Conservation (phyloP, 495 filamentous ascomycete species). For the Friedmanniomyces simplex region DNA sequence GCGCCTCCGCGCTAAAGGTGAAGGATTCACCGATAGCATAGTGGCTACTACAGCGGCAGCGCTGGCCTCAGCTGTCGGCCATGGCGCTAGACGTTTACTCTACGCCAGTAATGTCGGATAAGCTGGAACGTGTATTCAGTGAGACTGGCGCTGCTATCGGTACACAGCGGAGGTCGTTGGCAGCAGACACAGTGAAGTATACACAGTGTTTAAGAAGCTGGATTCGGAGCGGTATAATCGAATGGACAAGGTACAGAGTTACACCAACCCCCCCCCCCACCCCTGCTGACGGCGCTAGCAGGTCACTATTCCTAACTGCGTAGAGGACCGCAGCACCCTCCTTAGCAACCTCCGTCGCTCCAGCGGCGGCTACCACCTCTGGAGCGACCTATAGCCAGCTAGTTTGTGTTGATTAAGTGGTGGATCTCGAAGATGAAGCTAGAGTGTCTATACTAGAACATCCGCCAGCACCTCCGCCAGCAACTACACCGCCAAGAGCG, state of each 20-base stretch:
- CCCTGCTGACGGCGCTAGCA: background rate
- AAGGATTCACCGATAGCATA: background rate
- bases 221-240: background rate
- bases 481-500: too few relatives aligned
- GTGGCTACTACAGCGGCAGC: background rate
- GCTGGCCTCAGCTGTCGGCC: background rate
- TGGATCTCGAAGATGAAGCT: background rate
- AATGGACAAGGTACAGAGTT: background rate
- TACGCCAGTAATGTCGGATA: too few relatives aligned
- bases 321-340: background rate
- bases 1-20: background rate
- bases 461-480: too few relatives aligned
- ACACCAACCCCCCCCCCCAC: background rate
- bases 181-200: background rate
- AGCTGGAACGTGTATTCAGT: slow-evolving; percentile 7
- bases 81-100: slow-evolving; percentile 7
- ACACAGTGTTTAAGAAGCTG: background rate
- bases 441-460: background rate
- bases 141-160: background rate
- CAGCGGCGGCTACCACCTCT: background rate
- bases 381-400: background rate
- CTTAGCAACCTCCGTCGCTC: background rate
- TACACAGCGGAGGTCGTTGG: background rate
- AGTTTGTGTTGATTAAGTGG: background rate
- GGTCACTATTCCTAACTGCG: background rate